A percentile compares a stretch with the other conserved stretches of the same genome.
phyloP scores from a whole-genome alignment of 768 basidiomycete species.

The Amanita thiersii region DNA sequence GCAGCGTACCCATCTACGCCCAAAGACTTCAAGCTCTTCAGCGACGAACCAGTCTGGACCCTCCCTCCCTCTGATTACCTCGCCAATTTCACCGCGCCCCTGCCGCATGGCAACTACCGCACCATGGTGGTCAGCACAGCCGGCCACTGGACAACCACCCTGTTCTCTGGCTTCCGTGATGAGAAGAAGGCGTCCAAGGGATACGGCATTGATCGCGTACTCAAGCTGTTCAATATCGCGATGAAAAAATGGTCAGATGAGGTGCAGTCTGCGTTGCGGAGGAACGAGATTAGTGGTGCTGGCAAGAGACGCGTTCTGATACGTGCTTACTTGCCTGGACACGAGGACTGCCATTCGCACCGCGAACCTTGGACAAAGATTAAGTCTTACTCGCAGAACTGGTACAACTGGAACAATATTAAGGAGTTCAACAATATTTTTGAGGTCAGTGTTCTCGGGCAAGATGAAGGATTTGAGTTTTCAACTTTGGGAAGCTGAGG shows the following conservation, averaged over 20 bases:
- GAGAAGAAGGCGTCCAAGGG: constrained; percentile 22
- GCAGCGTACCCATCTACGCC: constrained; percentile 21
- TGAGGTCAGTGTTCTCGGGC: constrained; percentile 47
- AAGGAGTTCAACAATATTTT: constrained; percentile 49
- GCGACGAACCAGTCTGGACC: constrained; percentile 48
- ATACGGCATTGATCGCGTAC: constrained; percentile 44
- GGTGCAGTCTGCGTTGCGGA: constrained; percentile 37
- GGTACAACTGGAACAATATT: constrained; percentile 65
- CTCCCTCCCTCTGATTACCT: constrained; percentile 46
- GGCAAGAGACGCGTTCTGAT: constrained; percentile 40
- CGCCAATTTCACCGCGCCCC: constrained; percentile 35
- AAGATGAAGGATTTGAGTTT: background rate
- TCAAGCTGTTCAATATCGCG: constrained; percentile 50
- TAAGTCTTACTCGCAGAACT: constrained; percentile 33
- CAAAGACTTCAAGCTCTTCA: constrained; percentile 36
- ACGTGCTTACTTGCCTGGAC: constrained; percentile 55
- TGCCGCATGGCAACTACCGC: constrained; percentile 45
- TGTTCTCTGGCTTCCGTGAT: constrained; percentile 30
- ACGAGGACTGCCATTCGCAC: constrained; percentile 53
- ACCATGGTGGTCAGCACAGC: constrained; percentile 58
- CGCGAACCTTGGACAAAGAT: constrained; percentile 38
- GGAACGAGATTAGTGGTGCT: constrained; percentile 19
- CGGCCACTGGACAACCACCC: constrained; percentile 61
- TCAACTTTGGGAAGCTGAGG: background rate
- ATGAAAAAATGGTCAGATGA: constrained; percentile 46